phyloP scores from a whole-genome alignment of 768 basidiomycete species.

The Boletus reticulatus region DNA sequence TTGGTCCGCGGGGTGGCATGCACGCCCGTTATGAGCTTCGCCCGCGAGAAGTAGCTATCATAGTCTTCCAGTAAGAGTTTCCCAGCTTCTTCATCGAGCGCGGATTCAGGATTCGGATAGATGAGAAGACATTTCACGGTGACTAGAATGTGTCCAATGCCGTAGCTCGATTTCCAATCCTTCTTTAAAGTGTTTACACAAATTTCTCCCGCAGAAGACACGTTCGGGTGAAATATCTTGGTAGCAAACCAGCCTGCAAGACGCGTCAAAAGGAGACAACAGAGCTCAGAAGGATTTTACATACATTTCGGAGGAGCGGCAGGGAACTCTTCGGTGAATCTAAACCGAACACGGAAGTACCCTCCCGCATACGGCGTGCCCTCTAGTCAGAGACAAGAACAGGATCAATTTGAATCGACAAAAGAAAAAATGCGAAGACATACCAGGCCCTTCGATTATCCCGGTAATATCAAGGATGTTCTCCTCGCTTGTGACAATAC shows the following conservation, averaged over 20 bases:
- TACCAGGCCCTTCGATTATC: slow-evolving; percentile 88
- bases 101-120: slow-evolving; percentile 95
- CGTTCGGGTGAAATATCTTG: slow-evolving; percentile 98
- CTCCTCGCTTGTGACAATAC: slow-evolving; percentile 81
- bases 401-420: slow-evolving; percentile 4
- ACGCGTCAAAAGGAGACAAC: slow-evolving; percentile 2
- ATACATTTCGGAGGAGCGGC: slow-evolving; percentile 91
- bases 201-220: slow-evolving; percentile 86
- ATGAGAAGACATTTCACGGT: slow-evolving; percentile 95
- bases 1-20: slow-evolving; percentile 81
- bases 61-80: slow-evolving; percentile 90
- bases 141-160: slow-evolving; percentile 87
- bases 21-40: slow-evolving; percentile 85
- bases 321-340: slow-evolving; percentile 92
- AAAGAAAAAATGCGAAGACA: slow-evolving; percentile 26
- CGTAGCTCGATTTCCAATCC: slow-evolving; percentile 92
- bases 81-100: slow-evolving; percentile 93
- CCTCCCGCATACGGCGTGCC: slow-evolving; percentile 71
- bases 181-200: slow-evolving; percentile 98
- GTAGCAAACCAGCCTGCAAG: slow-evolving; percentile 80
- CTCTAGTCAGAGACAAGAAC: slow-evolving; percentile 32
- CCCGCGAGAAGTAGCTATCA: slow-evolving; percentile 81
- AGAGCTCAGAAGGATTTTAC: not conserved
- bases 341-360: slow-evolving; percentile 77
- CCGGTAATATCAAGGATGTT: slow-evolving; percentile 87